These are phyloP conservation scores for Petunia hybrid DNA, from an alignment of 305 asterid species.

Conservation along the genomic window DNA sequence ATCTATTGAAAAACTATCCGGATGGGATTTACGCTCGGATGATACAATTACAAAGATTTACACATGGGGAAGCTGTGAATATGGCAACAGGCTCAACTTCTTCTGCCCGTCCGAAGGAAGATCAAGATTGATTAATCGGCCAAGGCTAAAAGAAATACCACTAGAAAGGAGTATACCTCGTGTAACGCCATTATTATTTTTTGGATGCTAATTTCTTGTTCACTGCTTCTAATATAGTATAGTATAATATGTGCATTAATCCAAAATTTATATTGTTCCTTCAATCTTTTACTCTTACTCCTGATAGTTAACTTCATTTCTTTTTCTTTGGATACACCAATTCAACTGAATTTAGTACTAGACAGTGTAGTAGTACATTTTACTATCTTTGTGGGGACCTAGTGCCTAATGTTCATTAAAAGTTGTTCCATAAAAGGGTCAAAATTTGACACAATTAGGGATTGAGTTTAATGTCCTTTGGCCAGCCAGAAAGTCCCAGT, in stretches of 20 bases:
- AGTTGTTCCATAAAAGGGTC: neutral
- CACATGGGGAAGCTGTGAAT: slow-evolving; percentile 71
- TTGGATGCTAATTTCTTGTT: slow-evolving; percentile 51
- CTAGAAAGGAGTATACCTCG: slow-evolving; percentile 38
- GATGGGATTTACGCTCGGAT: slow-evolving; percentile 90
- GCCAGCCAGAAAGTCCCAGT: neutral
- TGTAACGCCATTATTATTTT: slow-evolving; percentile 41
- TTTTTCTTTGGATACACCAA: neutral
- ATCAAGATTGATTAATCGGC: slow-evolving; percentile 33
- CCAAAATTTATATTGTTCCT: slow-evolving; percentile 23
- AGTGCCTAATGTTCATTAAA: neutral
- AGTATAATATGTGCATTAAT: slow-evolving; percentile 38
- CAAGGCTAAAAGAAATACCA: slow-evolving; percentile 20
- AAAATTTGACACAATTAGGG: neutral
- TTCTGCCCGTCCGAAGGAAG: slow-evolving; percentile 49
- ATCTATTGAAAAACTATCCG: slow-evolving; percentile 73
- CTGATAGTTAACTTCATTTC: neutral
- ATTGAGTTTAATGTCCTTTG: slow-evolving; percentile 22
- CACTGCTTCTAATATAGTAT: slow-evolving; percentile 58
- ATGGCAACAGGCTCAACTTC: slow-evolving; percentile 62
- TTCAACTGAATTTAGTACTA: neutral
- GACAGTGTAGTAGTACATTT: neutral
- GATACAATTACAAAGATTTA: slow-evolving; percentile 86
- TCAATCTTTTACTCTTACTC: neutral
- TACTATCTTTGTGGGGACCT: neutral